Evolutionary conservation across 2,329 filamentous ascomycete species (phyloP), one percentile per base, ranked within the genome.

Genomic region (Aspergillus japonicus): DNA sequence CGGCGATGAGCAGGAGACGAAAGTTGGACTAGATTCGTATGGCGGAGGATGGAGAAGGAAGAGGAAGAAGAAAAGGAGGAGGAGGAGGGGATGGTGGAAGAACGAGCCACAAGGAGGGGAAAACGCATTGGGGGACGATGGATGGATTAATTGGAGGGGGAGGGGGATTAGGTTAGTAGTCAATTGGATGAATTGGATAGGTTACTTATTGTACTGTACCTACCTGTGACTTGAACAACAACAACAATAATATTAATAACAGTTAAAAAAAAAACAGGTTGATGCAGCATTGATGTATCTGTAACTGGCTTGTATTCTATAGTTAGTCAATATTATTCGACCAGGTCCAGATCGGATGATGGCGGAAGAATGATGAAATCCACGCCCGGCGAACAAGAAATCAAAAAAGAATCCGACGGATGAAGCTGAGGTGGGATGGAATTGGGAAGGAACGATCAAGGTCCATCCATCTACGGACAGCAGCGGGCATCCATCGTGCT

Each of bases 11-110:
- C 33, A 47, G 54, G n/a, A 58, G 55, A 58, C 24, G 31, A 21
- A 48, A 42, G 31, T 21, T 35, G 54, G 47, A 47, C 50, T 60
- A 66, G 64, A 48, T 58, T 63, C 58, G 64, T 57, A 61, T 59
- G 63, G 42, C 50, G 48, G 57, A 51, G 54, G 35, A 52, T 29
- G 24, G 33, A 53, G 60, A 59, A 64, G 64, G 65, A 66, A 24
- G 50, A 29, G 56, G 44, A 44, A 26, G 21, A 33, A 31, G 24
- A 26, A 1, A 6, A 26, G 19, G 31, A 56, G 59, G 63, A 64
- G 62, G 65, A 62, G 64, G 57, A 61, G 49, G 57, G 61, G 60
- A 66, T 67, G 42, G 50, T 26, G 59, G 44, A 44, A 44, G 23
- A 35, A 54, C 26, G 29, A 31, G 24, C 31, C 6, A 52, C 16